Conservation (phyloP, 139 green algal species). For the Chlamydomonas eustigma region DNA sequence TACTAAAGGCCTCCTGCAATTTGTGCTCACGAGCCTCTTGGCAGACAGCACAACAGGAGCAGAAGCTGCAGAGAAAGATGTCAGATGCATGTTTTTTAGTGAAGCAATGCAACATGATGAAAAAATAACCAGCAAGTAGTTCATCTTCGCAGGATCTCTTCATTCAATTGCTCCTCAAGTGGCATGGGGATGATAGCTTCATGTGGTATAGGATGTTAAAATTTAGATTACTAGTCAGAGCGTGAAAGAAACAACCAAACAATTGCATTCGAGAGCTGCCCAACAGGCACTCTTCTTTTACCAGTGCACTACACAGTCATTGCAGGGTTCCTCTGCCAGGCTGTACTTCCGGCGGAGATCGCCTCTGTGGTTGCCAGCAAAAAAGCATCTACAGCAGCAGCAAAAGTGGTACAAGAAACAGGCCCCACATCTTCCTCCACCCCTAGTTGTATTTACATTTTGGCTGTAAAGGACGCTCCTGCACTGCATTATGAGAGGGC, state of each 20-base stretch:
- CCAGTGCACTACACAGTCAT: neutral
- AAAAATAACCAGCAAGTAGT: too few relatives aligned
- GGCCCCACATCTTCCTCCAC: neutral
- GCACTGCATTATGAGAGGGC: too few relatives aligned
- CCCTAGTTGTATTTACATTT: neutral
- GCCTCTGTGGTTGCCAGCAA: neutral
- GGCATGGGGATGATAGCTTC: too few relatives aligned
- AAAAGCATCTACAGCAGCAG: neutral
- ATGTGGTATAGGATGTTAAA: too few relatives aligned
- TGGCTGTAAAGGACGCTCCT: neutral
- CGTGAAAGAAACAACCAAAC: too few relatives aligned
- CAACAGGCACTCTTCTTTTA: neutral
- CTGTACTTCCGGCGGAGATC: neutral
- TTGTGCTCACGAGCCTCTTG: neutral
- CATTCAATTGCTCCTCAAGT: too few relatives aligned
- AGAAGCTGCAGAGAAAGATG: neutral
- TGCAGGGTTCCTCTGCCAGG: neutral
- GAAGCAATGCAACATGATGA: too few relatives aligned
- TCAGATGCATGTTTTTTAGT: too few relatives aligned
- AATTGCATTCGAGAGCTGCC: too few relatives aligned
- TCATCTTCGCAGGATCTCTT: too few relatives aligned
- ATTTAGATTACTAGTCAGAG: too few relatives aligned
- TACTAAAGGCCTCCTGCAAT: neutral
- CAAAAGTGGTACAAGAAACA: neutral
- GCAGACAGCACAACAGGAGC: neutral